Conservation (phyloP, 352 stramenopile species). For the Phytophthora tubulina region DNA sequence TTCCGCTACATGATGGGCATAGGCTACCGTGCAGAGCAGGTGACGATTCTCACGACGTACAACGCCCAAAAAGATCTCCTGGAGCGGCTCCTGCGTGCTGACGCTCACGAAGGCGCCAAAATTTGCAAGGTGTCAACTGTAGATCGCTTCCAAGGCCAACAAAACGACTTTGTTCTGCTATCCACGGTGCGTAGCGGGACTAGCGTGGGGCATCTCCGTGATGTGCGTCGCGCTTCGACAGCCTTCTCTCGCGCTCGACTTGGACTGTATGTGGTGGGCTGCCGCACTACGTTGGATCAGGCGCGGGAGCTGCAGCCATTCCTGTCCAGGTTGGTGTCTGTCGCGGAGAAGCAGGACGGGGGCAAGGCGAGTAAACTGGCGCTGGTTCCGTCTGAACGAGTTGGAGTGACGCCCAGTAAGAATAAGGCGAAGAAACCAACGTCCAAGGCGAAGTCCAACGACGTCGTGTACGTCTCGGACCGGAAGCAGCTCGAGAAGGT, state of each 20-base stretch:
- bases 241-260: constrained; percentile 93
- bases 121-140: constrained; percentile 88
- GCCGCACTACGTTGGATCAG: constrained; percentile 68
- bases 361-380: constrained; percentile 47
- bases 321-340: constrained; percentile 42
- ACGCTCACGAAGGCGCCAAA: constrained; percentile 27
- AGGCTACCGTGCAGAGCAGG: constrained; percentile 91
- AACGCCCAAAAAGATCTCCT: constrained; percentile 96
- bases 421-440: constrained; percentile 34
- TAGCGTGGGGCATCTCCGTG: constrained; percentile 90
- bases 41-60: constrained; percentile 96
- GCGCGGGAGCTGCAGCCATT: constrained; percentile 80
- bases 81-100: constrained; percentile 77
- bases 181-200: constrained; percentile 93
- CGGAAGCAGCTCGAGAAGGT: constrained; percentile 43
- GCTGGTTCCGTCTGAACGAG: constrained; percentile 47
- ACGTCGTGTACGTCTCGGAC: constrained; percentile 41
- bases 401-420: constrained; percentile 14
- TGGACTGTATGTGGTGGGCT: constrained; percentile 95
- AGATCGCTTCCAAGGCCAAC: constrained; percentile 96
- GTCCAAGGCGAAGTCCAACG: constrained; percentile 21
- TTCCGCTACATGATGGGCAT: constrained; percentile 95
- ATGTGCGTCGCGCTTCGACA: constrained; percentile 93
- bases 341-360: constrained; percentile 31
- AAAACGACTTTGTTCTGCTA: constrained; percentile 96